These are phyloP conservation scores for Astrothelium macrocarpum DNA, from an alignment of 495 filamentous ascomycete species.

Conservation along the genomic window DNA sequence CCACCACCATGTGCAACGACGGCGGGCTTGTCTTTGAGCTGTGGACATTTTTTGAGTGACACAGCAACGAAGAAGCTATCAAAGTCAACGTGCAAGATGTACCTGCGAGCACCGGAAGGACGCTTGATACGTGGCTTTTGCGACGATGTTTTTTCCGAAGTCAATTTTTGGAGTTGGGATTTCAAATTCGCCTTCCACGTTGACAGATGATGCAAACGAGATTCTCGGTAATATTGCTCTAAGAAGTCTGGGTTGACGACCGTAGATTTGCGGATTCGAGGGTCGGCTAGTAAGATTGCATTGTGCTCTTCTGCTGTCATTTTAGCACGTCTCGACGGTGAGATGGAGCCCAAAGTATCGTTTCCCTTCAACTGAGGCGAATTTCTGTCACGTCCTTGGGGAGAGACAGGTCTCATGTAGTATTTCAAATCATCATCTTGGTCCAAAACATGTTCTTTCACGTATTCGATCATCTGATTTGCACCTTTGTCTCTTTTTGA, in stretches of 20 bases:
- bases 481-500: not conserved
- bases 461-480: not conserved
- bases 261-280: conserved; percentile 72
- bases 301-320: conserved; percentile 91
- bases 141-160: conserved; percentile 55
- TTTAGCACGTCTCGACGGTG: conserved; percentile 26
- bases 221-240: conserved; percentile 88
- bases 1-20: conserved; percentile 83
- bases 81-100: conserved; percentile 95
- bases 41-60: conserved; percentile 66
- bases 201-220: conserved; percentile 86
- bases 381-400: not conserved
- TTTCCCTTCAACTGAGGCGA: not conserved
- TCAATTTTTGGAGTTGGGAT: conserved; percentile 67
- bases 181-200: conserved; percentile 93
- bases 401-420: conserved; percentile 1
- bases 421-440: conserved; percentile 3
- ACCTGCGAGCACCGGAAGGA: conserved; percentile 55
- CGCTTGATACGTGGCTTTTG: conserved; percentile 41
- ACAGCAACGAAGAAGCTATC: conserved; percentile 97
- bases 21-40: conserved; percentile 70
- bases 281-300: conserved; percentile 66
- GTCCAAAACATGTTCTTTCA: not conserved
- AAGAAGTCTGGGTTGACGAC: conserved; percentile 86
- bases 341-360: not conserved